Evolutionary conservation across 371 early-diverging fungal genomes (phyloP).

Genomic region (Mortierella polycephala): DNA sequence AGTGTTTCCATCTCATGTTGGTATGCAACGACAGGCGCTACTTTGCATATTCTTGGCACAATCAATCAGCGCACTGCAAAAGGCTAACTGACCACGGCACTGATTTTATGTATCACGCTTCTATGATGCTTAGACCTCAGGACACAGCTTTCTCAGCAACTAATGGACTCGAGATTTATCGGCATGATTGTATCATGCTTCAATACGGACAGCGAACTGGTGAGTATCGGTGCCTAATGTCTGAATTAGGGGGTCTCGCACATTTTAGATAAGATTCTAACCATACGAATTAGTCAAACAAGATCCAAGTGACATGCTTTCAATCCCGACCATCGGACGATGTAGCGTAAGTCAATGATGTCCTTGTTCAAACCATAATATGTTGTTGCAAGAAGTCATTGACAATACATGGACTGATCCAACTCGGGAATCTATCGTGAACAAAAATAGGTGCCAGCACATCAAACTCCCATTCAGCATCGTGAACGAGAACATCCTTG

Average conservation of each 20-base stretch:
- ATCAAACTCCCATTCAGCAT: conserved; percentile 61
- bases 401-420: background rate
- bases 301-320: conserved; percentile 67
- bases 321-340: conserved; percentile 55
- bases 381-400: too few species aligned
- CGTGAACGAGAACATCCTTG: conserved; percentile 43
- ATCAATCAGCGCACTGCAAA: too few species aligned
- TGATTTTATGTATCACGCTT: background rate
- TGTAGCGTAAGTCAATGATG: conserved; percentile 19
- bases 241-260: too few species aligned
- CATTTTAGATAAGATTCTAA: too few species aligned
- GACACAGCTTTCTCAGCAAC: conserved; percentile 75
- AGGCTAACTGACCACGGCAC: background rate
- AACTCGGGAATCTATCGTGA: background rate
- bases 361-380: too few species aligned
- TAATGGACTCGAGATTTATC: conserved; percentile 73
- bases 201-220: conserved; percentile 61
- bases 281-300: conserved; percentile 53
- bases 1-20: conserved; percentile 79
- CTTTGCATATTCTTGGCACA: too few species aligned
- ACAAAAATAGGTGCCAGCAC: conserved; percentile 37
- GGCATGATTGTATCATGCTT: conserved; percentile 81
- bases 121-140: conserved; percentile 60
- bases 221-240: conserved; percentile 12
- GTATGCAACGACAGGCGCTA: conserved; percentile 30